Percentiles rank a stretch among this genome's conserved stretches.
Evolutionary conservation across 2,329 filamentous ascomycete genomes (phyloP).

Genomic region (Didymella exigua): DNA sequence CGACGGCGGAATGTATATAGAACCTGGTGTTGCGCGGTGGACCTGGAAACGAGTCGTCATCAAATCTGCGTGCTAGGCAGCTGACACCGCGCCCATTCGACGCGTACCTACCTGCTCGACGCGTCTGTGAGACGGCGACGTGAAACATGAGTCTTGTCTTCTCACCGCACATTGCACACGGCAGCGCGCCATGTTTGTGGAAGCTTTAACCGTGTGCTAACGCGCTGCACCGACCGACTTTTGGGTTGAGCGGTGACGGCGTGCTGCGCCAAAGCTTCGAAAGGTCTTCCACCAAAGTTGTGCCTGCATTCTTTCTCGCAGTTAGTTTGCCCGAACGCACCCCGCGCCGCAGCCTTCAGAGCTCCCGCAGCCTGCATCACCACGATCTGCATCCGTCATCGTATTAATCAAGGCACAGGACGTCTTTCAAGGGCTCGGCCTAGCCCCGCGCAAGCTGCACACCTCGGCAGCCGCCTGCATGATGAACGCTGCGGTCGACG

Average conservation of each 20-base stretch:
- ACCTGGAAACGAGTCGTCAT: neutral
- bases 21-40: neutral
- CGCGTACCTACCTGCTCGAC: conserved; percentile 15
- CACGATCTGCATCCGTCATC: neutral
- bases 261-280: conserved; percentile 14
- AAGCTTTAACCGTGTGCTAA: conserved; percentile 13
- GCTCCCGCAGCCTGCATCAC: neutral
- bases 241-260: conserved; percentile 13
- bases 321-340: conserved; percentile 6
- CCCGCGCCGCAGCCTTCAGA: conserved; percentile 3
- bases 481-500: conserved; percentile 39
- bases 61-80: conserved; percentile 8
- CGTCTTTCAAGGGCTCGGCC: conserved; percentile 13
- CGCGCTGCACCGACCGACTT: conserved; percentile 15
- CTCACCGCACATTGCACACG: conserved; percentile 13
- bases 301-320: conserved; percentile 13
- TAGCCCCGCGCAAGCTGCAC: conserved; percentile 13
- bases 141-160: conserved; percentile 11
- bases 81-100: conserved; percentile 24
- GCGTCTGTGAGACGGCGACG: conserved; percentile 15
- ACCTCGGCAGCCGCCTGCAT: conserved; percentile 28
- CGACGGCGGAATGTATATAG: conserved; percentile 6
- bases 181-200: conserved; percentile 15
- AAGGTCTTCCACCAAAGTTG: conserved; percentile 5
- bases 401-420: conserved; percentile 8